These are phyloP conservation scores for Rhynchosporium graminicola DNA, from an alignment of 2,329 filamentous ascomycete genomes.

Conservation along the genomic window DNA sequence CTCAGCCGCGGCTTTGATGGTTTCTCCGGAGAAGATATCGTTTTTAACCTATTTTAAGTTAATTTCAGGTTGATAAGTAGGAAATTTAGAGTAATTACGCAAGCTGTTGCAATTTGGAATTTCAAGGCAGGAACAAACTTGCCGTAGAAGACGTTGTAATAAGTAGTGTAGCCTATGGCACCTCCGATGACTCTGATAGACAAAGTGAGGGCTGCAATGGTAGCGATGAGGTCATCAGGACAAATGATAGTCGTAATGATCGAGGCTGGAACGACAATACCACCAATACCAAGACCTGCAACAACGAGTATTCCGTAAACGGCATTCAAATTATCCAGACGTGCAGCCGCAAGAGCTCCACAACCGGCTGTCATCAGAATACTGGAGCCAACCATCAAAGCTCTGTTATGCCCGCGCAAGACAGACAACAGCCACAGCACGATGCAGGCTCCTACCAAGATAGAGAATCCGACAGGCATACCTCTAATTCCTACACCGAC, in stretches of 20 bases:
- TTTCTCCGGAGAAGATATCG: slow-evolving; percentile 38
- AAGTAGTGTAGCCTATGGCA: slow-evolving; percentile 54
- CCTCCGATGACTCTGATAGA: slow-evolving; percentile 70
- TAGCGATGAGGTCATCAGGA: slow-evolving; percentile 69
- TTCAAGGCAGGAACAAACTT: slow-evolving; percentile 42
- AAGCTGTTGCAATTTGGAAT: slow-evolving; percentile 32
- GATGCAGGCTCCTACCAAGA: slow-evolving; percentile 61
- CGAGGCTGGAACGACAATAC: slow-evolving; percentile 67
- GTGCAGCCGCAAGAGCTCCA: slow-evolving; percentile 53
- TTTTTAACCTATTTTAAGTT: slow-evolving; percentile 17
- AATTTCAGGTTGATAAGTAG: neutral
- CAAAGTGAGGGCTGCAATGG: slow-evolving; percentile 66
- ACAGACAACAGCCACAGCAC: slow-evolving; percentile 58
- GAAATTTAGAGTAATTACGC: neutral
- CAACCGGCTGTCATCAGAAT: slow-evolving; percentile 64
- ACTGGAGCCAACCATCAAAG: slow-evolving; percentile 60
- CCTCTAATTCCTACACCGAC: slow-evolving; percentile 64
- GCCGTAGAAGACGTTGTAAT: slow-evolving; percentile 55
- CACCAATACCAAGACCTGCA: slow-evolving; percentile 65
- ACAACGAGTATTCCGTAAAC: slow-evolving; percentile 61
- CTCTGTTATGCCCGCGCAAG: slow-evolving; percentile 58
- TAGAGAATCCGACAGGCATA: slow-evolving; percentile 64
- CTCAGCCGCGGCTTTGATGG: slow-evolving; percentile 53
- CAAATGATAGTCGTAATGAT: slow-evolving; percentile 71
- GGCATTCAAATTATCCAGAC: slow-evolving; percentile 52